Conservation (phyloP, 805 yeast genomes). For the Monosporozyma siamensis region DNA sequence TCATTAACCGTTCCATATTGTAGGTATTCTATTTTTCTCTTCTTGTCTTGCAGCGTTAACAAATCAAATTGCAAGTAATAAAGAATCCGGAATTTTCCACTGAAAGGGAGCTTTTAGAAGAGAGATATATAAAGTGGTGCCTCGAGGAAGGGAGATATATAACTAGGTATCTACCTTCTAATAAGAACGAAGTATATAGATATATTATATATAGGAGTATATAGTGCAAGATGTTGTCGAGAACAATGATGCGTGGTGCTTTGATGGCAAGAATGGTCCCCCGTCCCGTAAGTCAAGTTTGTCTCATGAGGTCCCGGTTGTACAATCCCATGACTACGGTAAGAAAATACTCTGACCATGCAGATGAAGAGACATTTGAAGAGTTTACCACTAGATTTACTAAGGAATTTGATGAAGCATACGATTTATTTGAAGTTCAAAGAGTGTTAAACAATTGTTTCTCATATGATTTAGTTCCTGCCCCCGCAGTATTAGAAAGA, state of each 20-base stretch:
- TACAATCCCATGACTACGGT: too few species aligned
- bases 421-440: slow-evolving; percentile 78
- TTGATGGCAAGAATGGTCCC: slow-evolving; percentile 8
- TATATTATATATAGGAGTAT: too few species aligned
- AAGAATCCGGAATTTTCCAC: neutral
- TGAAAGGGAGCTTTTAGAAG: too few species aligned
- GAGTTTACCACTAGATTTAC: slow-evolving; percentile 88
- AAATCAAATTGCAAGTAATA: slow-evolving; percentile 1
- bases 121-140: neutral
- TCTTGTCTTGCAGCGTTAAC: neutral
- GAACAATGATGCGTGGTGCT: slow-evolving; percentile 12
- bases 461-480: slow-evolving; percentile 97
- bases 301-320: too few species aligned
- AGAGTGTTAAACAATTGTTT: slow-evolving; percentile 96
- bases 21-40: neutral
- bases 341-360: slow-evolving; percentile 71
- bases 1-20: neutral
- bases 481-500: slow-evolving; percentile 90
- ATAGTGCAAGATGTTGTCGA: slow-evolving; percentile 11
- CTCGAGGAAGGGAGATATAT: neutral
- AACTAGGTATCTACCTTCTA: too few species aligned
- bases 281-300: too few species aligned
- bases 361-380: slow-evolving; percentile 88
- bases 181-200: too few species aligned
- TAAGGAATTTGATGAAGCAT: slow-evolving; percentile 91